These are phyloP conservation scores for Kurtzmaniella quercitrusa DNA, from an alignment of 1,139 yeast species.

Conservation along the genomic window DNA sequence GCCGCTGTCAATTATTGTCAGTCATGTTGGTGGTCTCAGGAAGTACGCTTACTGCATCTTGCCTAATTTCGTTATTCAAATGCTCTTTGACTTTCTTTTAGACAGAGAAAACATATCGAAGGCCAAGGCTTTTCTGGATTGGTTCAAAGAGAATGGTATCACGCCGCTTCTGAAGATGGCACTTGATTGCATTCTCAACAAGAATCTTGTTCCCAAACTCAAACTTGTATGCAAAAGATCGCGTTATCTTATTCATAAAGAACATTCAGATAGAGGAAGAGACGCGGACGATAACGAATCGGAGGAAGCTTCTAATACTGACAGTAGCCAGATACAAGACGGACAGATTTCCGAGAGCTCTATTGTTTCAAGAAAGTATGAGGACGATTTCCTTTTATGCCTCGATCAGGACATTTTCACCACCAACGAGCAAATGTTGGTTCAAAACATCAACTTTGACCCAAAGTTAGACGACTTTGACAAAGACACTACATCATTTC, in stretches of 20 bases:
- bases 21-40: constrained; percentile 41
- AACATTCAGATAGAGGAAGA: background rate
- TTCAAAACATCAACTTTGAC: constrained; percentile 14
- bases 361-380: constrained; percentile 14
- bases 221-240: constrained; percentile 45
- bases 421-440: constrained; percentile 22
- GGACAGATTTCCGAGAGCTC: constrained; percentile 1
- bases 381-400: constrained; percentile 34
- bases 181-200: constrained; percentile 48
- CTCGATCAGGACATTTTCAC: constrained; percentile 35
- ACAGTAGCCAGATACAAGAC: background rate
- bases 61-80: constrained; percentile 31
- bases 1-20: constrained; percentile 27
- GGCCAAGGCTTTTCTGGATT: constrained; percentile 19
- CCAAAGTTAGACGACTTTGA: constrained; percentile 10
- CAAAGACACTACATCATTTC: constrained; percentile 1
- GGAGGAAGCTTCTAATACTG: background rate
- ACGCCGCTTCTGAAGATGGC: constrained; percentile 46
- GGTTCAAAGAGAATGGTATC: constrained; percentile 20
- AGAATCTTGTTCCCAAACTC: constrained; percentile 44
- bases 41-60: constrained; percentile 38
- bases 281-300: background rate
- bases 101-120: constrained; percentile 23
- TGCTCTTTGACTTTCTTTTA: constrained; percentile 25
- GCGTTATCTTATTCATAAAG: constrained; percentile 31